Conservation (phyloP, 106 monocot genomes). For the Dioscorea zingiberensis region DNA sequence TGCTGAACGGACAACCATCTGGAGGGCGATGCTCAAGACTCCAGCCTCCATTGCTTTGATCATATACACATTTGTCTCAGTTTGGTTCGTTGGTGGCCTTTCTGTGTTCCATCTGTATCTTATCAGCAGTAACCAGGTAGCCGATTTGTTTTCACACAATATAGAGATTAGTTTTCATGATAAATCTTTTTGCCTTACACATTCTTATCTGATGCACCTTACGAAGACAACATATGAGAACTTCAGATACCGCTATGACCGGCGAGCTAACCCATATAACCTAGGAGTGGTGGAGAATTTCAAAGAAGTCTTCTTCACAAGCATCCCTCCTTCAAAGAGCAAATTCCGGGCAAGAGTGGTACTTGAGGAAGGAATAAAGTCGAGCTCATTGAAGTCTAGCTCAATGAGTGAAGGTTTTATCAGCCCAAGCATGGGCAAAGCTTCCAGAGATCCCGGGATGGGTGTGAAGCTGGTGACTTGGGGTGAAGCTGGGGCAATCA, state of each 20-base stretch:
- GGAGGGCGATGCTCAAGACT: conserved; percentile 81
- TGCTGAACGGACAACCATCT: conserved; percentile 52
- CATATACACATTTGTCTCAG: conserved; percentile 69
- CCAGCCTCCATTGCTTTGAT: conserved; percentile 76
- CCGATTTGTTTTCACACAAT: background rate
- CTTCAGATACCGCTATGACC: conserved; percentile 89
- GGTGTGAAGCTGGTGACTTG: conserved; percentile 67
- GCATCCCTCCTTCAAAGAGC: conserved; percentile 66
- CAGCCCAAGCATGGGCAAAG: conserved; percentile 76
- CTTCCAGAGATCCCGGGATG: conserved; percentile 55
- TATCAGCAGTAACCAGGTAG: conserved; percentile 90
- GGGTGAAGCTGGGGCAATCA: conserved; percentile 35
- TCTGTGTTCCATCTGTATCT: conserved; percentile 91
- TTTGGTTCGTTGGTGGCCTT: conserved; percentile 92
- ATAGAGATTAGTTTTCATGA: no score
- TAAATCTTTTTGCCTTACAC: conserved; percentile 38
- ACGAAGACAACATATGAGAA: conserved; percentile 95
- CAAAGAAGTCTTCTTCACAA: conserved; percentile 70
- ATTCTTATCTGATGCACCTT: conserved; percentile 44
- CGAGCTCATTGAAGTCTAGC: conserved; percentile 15
- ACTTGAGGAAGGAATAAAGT: conserved; percentile 11
- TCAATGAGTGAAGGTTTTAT: conserved; percentile 43
- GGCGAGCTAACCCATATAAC: conserved; percentile 77
- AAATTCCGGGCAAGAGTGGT: conserved; percentile 57
- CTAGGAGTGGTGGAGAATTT: conserved; percentile 58